phyloP scores from a whole-genome alignment of 331 rosid species.

The Rosa hybrid region DNA sequence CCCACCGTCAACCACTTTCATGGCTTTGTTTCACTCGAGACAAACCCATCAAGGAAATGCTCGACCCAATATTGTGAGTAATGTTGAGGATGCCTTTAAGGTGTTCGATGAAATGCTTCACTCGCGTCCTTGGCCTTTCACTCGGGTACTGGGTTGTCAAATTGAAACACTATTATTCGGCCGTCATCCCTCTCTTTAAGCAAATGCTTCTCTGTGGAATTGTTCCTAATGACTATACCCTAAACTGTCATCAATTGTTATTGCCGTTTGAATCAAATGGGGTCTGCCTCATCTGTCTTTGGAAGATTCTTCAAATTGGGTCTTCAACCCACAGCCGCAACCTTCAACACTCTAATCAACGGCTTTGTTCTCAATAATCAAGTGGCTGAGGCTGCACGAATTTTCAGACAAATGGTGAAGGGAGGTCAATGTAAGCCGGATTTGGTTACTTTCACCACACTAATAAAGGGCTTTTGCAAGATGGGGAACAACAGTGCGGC shows the following conservation, averaged over 20 bases:
- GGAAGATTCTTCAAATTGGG: conserved; percentile 9
- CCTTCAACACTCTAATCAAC: neutral
- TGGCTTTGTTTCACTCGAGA: too few species aligned
- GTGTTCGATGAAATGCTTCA: conserved; percentile 3
- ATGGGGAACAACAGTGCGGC: too few species aligned
- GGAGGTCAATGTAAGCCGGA: neutral
- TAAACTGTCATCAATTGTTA: too few species aligned
- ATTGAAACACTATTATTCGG: neutral
- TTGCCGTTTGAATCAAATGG: neutral
- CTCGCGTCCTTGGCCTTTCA: neutral
- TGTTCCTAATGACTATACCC: too few species aligned
- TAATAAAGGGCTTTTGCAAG: too few species aligned
- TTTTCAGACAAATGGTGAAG: neutral
- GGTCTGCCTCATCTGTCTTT: neutral
- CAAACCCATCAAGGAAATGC: too few species aligned
- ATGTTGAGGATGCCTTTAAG: neutral
- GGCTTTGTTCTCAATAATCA: neutral
- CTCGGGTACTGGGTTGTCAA: too few species aligned
- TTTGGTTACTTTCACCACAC: neutral
- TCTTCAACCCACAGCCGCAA: neutral
- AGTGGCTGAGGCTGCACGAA: neutral
- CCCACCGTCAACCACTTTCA: too few species aligned
- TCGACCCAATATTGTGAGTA: too few species aligned
- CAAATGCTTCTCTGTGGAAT: neutral
- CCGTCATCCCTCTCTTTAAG: too few species aligned